Evolutionary conservation across 2,329 filamentous ascomycete species (phyloP), one percentile per base, ranked within the genome.

Genomic region (Aspergillus versicolor): DNA sequence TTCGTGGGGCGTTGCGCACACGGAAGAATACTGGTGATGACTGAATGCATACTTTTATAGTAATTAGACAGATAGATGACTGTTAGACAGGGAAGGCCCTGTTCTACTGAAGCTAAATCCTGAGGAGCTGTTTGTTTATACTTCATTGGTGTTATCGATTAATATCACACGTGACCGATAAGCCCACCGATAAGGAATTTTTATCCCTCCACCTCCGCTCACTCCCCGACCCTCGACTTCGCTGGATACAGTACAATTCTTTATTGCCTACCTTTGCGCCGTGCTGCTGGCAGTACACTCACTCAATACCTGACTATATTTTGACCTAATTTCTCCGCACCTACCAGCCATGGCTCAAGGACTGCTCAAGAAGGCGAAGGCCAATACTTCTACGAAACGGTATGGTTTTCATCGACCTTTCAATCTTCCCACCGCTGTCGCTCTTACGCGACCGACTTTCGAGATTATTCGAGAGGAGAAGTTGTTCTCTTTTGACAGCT

Each of bases 361-460:
- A 40, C 51, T 70, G 37, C 65, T 82, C 54, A 82, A 82, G 62
- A 81, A 80, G 60, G 58, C 70, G 30, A 53, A 52, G 13, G 30
- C 49, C 47, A 67, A 67, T 8, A 52, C 52, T 45, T 15, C 55
- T 3, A 65, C 64, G 66, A 78, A 72, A 65, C 69, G 67, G 79
- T 79, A 68, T 49, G 68, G 65, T 17, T 9, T 43, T 11, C 24
- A 45, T 9, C 48, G 37, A 15, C 19, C n/a, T 3, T 21, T 24
- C 30, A 17, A 45, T 15, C 43, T 6, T 17, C 22, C 21, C 43
- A 17, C n/a, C n/a, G 8, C 44, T 37, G 15, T 37, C 13, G 34
- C 34, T n/a, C 9, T 30, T 3, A 30, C 9, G 9, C 27, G 9
- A 30, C 9, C 9, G 27, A 9, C 9, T 30, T 30, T 4, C 27